Conservation (phyloP, 495 filamentous ascomycete species). For the Aspergillus bertholletiae region DNA sequence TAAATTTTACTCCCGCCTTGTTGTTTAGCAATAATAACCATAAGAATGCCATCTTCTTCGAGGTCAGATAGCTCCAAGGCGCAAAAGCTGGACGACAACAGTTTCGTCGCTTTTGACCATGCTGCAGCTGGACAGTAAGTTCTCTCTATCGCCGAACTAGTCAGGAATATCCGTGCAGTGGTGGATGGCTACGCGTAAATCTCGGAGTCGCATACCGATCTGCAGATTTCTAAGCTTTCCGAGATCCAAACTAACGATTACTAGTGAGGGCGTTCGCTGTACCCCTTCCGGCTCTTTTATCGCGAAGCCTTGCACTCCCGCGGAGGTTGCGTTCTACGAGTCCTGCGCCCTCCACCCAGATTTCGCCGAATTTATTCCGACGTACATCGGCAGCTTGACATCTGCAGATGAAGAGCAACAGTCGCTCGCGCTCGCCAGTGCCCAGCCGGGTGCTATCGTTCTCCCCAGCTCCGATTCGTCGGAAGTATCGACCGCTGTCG, state of each 20-base stretch:
- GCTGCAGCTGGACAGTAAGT: constrained; percentile 95
- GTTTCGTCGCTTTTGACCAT: constrained; percentile 69
- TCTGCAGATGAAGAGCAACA: constrained; percentile 49
- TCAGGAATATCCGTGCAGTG: not conserved
- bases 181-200: no score
- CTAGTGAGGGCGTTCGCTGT: constrained; percentile 86
- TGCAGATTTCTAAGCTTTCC: not conserved
- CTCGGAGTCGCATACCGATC: no score
- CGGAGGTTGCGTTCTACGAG: constrained; percentile 93
- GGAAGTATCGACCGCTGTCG: constrained; percentile 13
- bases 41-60: constrained; percentile 35
- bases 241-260: constrained; percentile 4
- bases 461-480: constrained; percentile 36
- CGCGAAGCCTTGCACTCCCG: constrained; percentile 88
- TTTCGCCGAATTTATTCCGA: constrained; percentile 77
- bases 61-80: constrained; percentile 34
- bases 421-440: constrained; percentile 41
- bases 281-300: constrained; percentile 81
- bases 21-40: not conserved
- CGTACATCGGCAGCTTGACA: constrained; percentile 74
- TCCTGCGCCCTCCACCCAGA: constrained; percentile 62
- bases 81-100: constrained; percentile 43
- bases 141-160: not conserved
- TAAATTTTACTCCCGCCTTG: not conserved
- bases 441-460: constrained; percentile 37